Evolutionary conservation across 83 land plant genomes (phyloP).

Genomic region (Thuja plicata): DNA sequence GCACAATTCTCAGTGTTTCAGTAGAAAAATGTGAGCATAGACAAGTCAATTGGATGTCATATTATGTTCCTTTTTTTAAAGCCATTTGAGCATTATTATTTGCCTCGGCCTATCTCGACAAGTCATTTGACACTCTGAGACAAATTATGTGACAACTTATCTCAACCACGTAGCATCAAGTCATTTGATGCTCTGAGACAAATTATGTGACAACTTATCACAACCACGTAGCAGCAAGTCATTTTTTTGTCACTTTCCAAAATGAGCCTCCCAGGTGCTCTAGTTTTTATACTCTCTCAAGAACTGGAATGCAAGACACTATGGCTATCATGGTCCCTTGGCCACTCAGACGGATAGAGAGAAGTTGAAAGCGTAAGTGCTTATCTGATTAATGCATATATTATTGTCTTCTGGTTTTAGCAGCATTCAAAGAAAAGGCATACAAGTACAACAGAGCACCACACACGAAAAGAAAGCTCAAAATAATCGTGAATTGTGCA

Average conservation of each 20-base stretch:
- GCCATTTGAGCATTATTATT: background rate
- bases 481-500: background rate
- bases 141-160: background rate
- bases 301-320: background rate
- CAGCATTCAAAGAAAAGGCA: background rate
- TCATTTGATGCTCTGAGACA: background rate
- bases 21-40: background rate
- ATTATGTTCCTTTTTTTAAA: background rate
- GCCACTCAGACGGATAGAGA: background rate
- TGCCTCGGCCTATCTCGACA: background rate
- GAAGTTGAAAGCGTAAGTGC: background rate
- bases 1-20: background rate
- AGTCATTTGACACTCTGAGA: background rate
- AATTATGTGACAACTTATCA: background rate
- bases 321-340: too few species aligned
- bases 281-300: background rate
- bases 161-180: too few species aligned
- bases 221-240: too few species aligned
- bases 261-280: too few species aligned
- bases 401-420: background rate
- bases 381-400: background rate
- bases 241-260: too few species aligned
- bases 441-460: background rate
- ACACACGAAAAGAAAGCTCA: conserved; percentile 1
- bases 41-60: background rate